Base-by-base conservation (phyloP, 2,329 filamentous ascomycete species). In the Fusarium sp. region DNA sequence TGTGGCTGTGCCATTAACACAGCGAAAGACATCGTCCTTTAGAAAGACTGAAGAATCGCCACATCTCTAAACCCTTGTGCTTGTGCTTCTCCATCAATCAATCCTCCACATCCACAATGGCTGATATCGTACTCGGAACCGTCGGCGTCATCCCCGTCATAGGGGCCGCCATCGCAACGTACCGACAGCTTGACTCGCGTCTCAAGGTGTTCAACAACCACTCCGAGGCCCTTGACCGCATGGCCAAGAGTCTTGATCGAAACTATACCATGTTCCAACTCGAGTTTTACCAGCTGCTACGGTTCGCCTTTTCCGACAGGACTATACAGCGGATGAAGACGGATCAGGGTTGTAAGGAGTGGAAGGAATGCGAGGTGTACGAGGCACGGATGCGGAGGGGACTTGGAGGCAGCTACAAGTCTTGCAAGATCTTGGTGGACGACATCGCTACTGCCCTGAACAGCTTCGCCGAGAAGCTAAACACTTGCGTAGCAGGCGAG, bases 231-330 rank as follows among this genome's bases (percentile, higher is more conserved):
- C 20, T 58, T 6, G 56, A 31, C 9, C 37, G 34, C 0, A 64
- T 64, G 40, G 9, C 38, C 5, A 64, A 64, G 56, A 52, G 18
- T 11, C 63, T 65, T 5, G 20, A 34, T 7, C 22, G 27, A 4
- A 61, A 61, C 45, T 34, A 56, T 2, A 50, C 56, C 22, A 61
- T 61, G 63, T 65, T 65, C 42, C 56, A 65, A 18, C 31, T 61
- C 13, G 63, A 65, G 63, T 65, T 47, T 6, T 45, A 52, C 20
- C 58, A 52, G 20, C 24, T 65, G 14, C 24, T 65, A n/a, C 63
- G 34, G 24, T 61, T 65, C 24, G 63, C 63, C 31, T 65, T 65
- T 56, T 20, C 57, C 1, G 40, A 65, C 4, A n/a, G 27, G 13
- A 65, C 40, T 5, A 52, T 65, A 6, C 7, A 18, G 24, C 16